A percentile compares a stretch with the other conserved stretches of the same genome.
Evolutionary conservation across 139 green algal species (phyloP).

Genomic region (Chlamydomonas sp.): DNA sequence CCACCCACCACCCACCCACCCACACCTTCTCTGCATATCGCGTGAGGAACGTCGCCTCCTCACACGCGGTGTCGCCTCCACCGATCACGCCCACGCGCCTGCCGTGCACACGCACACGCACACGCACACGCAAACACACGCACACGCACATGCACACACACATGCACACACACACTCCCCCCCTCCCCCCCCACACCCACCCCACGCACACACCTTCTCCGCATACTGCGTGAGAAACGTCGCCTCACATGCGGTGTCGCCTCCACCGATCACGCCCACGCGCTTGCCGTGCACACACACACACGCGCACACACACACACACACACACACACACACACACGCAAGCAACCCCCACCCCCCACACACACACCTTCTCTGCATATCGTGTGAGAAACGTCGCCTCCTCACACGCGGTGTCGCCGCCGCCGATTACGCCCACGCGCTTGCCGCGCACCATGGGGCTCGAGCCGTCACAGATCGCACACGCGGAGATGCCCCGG

Average conservation of each 20-base stretch:
- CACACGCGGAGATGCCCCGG: constrained; percentile 63
- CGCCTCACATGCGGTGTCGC: constrained; percentile 73
- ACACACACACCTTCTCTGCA: constrained; percentile 17
- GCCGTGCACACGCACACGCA: no score
- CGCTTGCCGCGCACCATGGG: constrained; percentile 18
- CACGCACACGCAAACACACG: no score
- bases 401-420: constrained; percentile 78
- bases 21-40: constrained; percentile 43
- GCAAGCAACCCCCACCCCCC: no score
- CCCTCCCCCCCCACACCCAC: no score
- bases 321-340: constrained; percentile 4
- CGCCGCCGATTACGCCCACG: constrained; percentile 73
- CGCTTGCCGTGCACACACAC: constrained; percentile 25
- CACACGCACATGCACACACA: no score
- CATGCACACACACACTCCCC: neutral
- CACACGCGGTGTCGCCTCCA: constrained; percentile 71
- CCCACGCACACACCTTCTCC: no score
- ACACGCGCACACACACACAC: constrained; percentile 11
- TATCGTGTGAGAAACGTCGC: constrained; percentile 70
- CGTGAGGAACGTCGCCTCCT: constrained; percentile 74
- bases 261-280: constrained; percentile 73
- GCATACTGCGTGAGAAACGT: constrained; percentile 67
- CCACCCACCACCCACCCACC: no score
- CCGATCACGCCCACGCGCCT: constrained; percentile 69
- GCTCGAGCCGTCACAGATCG: constrained; percentile 62